Evolutionary conservation across 352 stramenopile species (phyloP).

Genomic region (Elongisporangium anandrum): DNA sequence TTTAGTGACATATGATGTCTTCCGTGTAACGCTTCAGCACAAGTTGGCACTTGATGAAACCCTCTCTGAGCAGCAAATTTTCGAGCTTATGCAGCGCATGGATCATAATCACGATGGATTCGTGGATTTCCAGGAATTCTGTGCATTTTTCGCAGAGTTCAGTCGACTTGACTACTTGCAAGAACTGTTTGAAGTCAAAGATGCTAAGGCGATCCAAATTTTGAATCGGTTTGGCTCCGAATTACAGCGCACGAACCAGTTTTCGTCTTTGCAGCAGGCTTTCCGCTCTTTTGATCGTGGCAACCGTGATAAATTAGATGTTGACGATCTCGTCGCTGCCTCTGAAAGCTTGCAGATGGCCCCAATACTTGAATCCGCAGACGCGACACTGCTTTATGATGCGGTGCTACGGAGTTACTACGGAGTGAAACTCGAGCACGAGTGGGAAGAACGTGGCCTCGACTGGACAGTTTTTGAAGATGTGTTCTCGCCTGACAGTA

Average conservation of each 20-base stretch:
- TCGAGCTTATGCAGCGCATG: slow-evolving; percentile 91
- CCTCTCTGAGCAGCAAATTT: slow-evolving; percentile 88
- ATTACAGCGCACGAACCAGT: slow-evolving; percentile 37
- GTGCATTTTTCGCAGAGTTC: slow-evolving; percentile 81
- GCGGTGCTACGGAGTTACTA: slow-evolving; percentile 70
- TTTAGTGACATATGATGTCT: slow-evolving; percentile 74
- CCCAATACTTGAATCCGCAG: slow-evolving; percentile 36
- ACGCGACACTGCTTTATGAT: slow-evolving; percentile 48
- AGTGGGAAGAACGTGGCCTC: slow-evolving; percentile 39
- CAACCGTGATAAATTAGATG: slow-evolving; percentile 29
- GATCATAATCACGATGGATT: slow-evolving; percentile 89
- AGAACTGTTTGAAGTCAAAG: slow-evolving; percentile 72
- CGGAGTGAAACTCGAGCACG: slow-evolving; percentile 34
- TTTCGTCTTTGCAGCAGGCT: slow-evolving; percentile 41
- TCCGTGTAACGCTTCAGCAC: slow-evolving; percentile 63
- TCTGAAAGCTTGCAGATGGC: slow-evolving; percentile 44
- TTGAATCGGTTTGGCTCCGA: slow-evolving; percentile 60
- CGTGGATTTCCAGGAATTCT: slow-evolving; percentile 89
- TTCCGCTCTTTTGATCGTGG: slow-evolving; percentile 52
- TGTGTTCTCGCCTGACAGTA: slow-evolving; percentile 70
- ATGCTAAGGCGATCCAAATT: slow-evolving; percentile 65
- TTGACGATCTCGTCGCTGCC: slow-evolving; percentile 48
- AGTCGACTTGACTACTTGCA: slow-evolving; percentile 66
- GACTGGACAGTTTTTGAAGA: slow-evolving; percentile 77
- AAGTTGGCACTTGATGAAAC: slow-evolving; percentile 48